A percentile compares a stretch with the other conserved stretches of the same genome.
Conservation (phyloP, 225 moss, liverwort and hornwort species). For the Straminergon stramineum region DNA sequence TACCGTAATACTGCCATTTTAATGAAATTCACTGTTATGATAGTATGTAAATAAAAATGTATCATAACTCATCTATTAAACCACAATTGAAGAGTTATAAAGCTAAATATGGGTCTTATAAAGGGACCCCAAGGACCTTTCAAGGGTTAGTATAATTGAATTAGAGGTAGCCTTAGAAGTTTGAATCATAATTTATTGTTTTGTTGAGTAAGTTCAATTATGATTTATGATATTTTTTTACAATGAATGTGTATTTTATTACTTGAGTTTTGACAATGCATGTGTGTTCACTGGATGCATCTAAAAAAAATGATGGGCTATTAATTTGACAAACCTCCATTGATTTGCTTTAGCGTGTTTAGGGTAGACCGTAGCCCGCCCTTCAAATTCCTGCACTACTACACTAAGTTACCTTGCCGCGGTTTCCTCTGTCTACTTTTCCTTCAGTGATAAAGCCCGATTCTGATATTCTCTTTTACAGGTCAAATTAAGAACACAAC, state of each 20-base stretch:
- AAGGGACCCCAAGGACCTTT: too few relatives aligned
- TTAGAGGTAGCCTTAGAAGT: accelerated
- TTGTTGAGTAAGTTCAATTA: not conserved
- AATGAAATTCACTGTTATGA: too few relatives aligned
- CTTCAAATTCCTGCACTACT: not conserved
- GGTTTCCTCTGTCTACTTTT: not conserved
- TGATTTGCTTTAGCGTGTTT: too few relatives aligned
- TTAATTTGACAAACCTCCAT: not conserved
- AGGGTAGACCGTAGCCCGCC: not conserved
- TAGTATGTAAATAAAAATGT: too few relatives aligned
- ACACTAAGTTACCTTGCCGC: not conserved
- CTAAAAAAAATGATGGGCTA: not conserved
- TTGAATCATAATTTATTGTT: not conserved
- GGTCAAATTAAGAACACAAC: not conserved
- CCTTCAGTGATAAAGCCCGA: not conserved
- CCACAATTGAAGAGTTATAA: too few relatives aligned
- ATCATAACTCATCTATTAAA: too few relatives aligned
- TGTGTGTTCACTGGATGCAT: accelerated
- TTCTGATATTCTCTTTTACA: not conserved
- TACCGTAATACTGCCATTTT: too few relatives aligned
- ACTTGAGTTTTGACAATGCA: not conserved
- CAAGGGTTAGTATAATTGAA: not conserved
- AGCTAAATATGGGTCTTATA: too few relatives aligned
- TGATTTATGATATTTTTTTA: too few relatives aligned
- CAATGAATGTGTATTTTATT: not conserved